Evolutionary conservation across 768 basidiomycete genomes (phyloP), one percentile per base, ranked within the genome.

Genomic region (Collybiopsis confluens): DNA sequence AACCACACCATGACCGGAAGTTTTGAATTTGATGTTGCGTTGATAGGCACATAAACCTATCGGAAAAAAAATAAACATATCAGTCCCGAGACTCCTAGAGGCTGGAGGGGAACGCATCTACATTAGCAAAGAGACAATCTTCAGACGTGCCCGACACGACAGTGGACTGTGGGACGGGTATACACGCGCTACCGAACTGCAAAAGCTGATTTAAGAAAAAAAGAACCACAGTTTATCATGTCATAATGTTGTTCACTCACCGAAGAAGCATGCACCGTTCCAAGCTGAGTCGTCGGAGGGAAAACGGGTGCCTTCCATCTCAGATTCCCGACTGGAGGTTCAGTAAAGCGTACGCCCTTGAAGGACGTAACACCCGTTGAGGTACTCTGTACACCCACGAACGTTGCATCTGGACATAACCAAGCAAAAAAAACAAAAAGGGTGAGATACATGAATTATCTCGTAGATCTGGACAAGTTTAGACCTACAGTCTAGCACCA

Each of bases 51-150:
- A 35, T 49, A 58, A 28, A 63, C 54, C 62, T 63, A n/a, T 21
- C 28, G 18, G 20, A 7, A 33, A 50, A 13, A 24, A 43, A 13
- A 15, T 21, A 6, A 33, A 7, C 11, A 40, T 15, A 24, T 21
- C 6, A 16, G 18, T 8, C 27, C 8, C 5, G 2, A 45, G 44
- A 16, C 11, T 13, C 18, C 11, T 49, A 3, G 23, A 4, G 6
- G 11, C 35, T 33, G 7, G 21, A 47, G 13, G n/a, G 46, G 24
- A 11, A 10, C 40, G 33, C 23, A 46, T 59, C 56, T 30, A 74
- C 75, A 57, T 76, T 76, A 46, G 69, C 72, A 52, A 73, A 76
- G 1, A 76, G 59, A 54, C 75, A 76, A 52, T 76, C 73, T 57
- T 76, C 75, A 9, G 70, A 67, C 30, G 68, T 68, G 13, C 67